Base-by-base conservation (phyloP, 352 stramenopile genomes). In the Globisporangium canariense region DNA sequence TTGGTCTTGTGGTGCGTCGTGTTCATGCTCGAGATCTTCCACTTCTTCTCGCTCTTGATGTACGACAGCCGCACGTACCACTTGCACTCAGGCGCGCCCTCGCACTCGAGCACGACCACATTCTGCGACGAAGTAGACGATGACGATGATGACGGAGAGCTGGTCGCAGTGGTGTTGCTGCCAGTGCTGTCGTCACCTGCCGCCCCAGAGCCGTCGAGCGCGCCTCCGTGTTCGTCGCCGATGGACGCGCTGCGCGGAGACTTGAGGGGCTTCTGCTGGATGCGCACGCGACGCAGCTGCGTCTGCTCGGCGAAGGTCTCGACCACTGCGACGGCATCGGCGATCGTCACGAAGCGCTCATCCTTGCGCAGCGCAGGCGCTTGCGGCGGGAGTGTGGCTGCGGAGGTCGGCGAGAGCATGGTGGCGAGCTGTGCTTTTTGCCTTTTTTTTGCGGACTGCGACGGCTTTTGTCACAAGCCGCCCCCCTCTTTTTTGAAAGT, bases 11-110 rank as follows among this genome's bases (percentile, higher is more conserved):
- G 78, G 61, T 91, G 82, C 46, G 74, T 62, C 56, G 73, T 73
- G 68, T 79, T 89, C 76, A 88, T 84, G 51, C 78, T 89, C 13
- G 82, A 89, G 55, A 91, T 83, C 62, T 87, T 88, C 82, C 82
- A 91, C 57, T 83, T 78, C 50, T 81, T 78, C 51, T 89, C 82
- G 55, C 71, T 81, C 69, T 87, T 88, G 57, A 81, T 67, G 59
- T 81, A 86, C 50, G 70, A 73, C 50, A 91, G 64, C 4, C 77
- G 76, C 71, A 91, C 82, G 54, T 89, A 91, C 82, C 82, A 91
- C 65, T 88, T 91, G 75, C 82, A 91, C 55, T 70, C 64, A 8
- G 82, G 82, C 36, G 82, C 78, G 61, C 79, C 78, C 59, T 81
- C 77, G 60, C 82, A 91, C 68, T 89, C 82, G 41, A 91, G 38